A percentile compares a stretch with the other conserved stretches of the same genome.
Evolutionary conservation across 2,329 filamentous ascomycete genomes (phyloP).

Genomic region (Tympanopsis confertula): DNA sequence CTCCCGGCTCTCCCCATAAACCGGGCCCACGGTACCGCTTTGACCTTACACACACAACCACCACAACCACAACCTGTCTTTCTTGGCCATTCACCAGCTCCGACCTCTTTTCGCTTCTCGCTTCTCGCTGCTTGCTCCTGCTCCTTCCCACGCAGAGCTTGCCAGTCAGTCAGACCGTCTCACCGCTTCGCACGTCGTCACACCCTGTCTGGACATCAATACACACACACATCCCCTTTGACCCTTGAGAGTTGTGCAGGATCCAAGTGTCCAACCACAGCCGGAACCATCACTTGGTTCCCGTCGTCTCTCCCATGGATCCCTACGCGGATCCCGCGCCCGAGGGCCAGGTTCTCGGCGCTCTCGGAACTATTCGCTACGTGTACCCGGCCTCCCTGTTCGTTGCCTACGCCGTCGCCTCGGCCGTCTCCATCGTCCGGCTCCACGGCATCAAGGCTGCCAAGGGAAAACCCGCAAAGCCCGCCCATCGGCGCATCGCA

Average conservation of each 20-base stretch:
- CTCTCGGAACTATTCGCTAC: slow-evolving; percentile 36
- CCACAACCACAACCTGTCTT: no score
- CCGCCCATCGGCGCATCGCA: slow-evolving; percentile 27
- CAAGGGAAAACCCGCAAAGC: slow-evolving; percentile 18
- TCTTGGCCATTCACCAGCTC: neutral
- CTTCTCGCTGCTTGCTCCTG: neutral
- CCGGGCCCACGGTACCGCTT: no score
- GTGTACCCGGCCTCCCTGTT: slow-evolving; percentile 44
- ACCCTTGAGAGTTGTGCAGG: no score
- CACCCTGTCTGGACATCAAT: no score
- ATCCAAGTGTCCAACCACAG: no score
- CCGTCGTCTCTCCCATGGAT: neutral
- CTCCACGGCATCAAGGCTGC: slow-evolving; percentile 31
- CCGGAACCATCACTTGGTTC: no score
- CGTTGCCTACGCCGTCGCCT: slow-evolving; percentile 41
- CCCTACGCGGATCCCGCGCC: neutral
- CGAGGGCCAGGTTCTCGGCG: neutral
- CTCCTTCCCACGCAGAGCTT: neutral
- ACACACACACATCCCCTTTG: neutral
- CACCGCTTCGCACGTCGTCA: neutral
- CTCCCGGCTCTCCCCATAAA: no score
- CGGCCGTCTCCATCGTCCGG: slow-evolving; percentile 36
- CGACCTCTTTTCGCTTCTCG: neutral
- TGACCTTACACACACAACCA: no score
- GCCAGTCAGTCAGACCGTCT: neutral